A percentile compares a stretch with the other conserved stretches of the same genome.
Conservation (phyloP, 352 stramenopile species). For the Halophytophthora polymorphica region DNA sequence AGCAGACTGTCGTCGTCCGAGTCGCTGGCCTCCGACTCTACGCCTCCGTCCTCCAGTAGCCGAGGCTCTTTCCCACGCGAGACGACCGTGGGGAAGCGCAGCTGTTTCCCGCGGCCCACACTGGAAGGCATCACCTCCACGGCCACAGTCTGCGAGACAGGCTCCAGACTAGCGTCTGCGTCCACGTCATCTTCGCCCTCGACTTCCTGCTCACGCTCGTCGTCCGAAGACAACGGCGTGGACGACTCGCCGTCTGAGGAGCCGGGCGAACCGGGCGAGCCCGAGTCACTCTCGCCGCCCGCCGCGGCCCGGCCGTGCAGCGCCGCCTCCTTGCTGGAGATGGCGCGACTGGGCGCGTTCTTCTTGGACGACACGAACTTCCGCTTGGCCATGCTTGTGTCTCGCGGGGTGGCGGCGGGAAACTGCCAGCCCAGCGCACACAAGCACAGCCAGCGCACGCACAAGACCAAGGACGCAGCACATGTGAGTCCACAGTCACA, state of each 20-base stretch:
- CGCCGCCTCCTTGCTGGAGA: constrained; percentile 84
- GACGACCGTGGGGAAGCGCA: constrained; percentile 66
- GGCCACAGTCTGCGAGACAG: constrained; percentile 20
- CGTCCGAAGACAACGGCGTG: constrained; percentile 33
- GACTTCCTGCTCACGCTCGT: constrained; percentile 23
- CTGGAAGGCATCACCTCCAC: constrained; percentile 73
- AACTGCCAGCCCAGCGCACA: neutral
- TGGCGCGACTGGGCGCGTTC: constrained; percentile 71
- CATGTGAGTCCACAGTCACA: too few relatives aligned
- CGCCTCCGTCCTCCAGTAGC: constrained; percentile 38
- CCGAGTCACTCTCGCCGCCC: constrained; percentile 18
- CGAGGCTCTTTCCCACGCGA: constrained; percentile 71
- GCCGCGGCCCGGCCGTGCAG: constrained; percentile 44
- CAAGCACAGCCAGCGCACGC: constrained; percentile 4
- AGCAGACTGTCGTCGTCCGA: constrained; percentile 74
- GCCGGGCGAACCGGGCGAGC: constrained; percentile 25
- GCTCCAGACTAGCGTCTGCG: constrained; percentile 15
- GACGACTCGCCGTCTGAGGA: constrained; percentile 39
- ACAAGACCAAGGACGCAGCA: neutral
- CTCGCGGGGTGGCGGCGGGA: too few relatives aligned
- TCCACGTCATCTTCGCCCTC: constrained; percentile 27
- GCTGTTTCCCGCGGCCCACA: constrained; percentile 73
- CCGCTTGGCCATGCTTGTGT: constrained; percentile 72
- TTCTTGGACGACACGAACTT: constrained; percentile 88
- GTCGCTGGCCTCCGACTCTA: constrained; percentile 43